Evolutionary conservation across 352 stramenopile species (phyloP), one percentile per base, ranked within the genome.

Genomic region (Pythium insidiosum): DNA sequence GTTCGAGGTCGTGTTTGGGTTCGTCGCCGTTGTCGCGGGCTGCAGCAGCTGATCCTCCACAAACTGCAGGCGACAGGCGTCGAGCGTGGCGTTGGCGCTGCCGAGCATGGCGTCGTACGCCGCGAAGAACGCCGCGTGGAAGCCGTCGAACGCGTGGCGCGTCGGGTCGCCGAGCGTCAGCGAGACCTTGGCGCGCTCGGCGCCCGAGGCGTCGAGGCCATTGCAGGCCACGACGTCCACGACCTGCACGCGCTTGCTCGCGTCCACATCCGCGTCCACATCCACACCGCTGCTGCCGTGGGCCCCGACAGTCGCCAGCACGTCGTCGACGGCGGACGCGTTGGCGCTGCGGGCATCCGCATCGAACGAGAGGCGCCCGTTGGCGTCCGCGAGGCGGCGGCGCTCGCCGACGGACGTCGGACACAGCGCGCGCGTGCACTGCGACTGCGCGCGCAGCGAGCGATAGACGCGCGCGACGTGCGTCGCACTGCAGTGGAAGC

Each of bases 31-130:
- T 22, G 62, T 78, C 20, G 62, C 61, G 33, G 77, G 74, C 0
- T 55, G 38, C 19, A 85, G 41, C 20, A 86, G 46, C 35, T 68
- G 58, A 26, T 81, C 61, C 56, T 86, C 63, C 13, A 86, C 34
- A 49, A 84, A 83, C 55, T 83, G 70, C 42, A 86, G 55, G 42
- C 81, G 68, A 46, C 73, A 86, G 13, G 70, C 73, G 51, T 81
- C 73, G 31, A 62, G 68, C 23, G 66, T 70, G 0, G 70, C 68
- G 40, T 86, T 66, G 2, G 47, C 51, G 6, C 68, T 72, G 4
- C 54, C 49, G 31, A 86, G 40, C 66, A 86, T 79, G 12, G 68
- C 68, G 43, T 86, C 70, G 30, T 84, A 86, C 3, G 73, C 73
- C 12, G 47, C 50, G 35, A 66, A 68, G 50, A 86, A 84, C 16